Evolutionary conservation across 139 green algal genomes (phyloP), one percentile per base, ranked within the genome.

Genomic region (Chlorella sp.): DNA sequence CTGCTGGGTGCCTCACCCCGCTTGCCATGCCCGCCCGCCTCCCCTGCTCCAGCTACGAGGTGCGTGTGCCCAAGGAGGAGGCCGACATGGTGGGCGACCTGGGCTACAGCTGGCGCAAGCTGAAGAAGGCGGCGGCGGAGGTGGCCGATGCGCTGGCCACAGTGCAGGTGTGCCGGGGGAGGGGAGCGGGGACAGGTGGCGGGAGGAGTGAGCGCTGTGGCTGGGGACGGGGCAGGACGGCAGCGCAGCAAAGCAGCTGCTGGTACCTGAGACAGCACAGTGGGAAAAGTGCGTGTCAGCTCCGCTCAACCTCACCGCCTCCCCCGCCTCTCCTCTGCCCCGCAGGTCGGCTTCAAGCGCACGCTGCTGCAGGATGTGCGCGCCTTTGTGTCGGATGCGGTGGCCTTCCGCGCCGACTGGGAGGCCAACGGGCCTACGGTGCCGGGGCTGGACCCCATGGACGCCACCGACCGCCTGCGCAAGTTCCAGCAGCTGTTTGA

Each of bases 401-500:
- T 77, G 1, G 84, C 83, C 51, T 98, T 98, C 94, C 87, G 94
- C 67, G 80, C 88, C 38, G 92, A 97, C 76, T 98, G 96, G 93
- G 94, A 98, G 84, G 81, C 89, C 69, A 94, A 94, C 78, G 96
- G 96, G 0, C 96, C 96, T 62, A 98, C 96, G 87, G 93, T 98
- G 65, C 90, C 92, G 3, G 95, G 94, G 14, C 90, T 99, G 81
- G 92, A 95, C 83, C 95, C 96, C 74, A 96, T 95, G 94, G 96
- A 99, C 69, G 96, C 96, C 28, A 90, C 96, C 9, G 93, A 96
- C 79, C 87, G 95, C 58, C 92, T 99, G 65, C 93, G 94, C 64
- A 97, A 97, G 89, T 99, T 97, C 91, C 93, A 98, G 91, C 92
- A 95, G 83, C 92, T 96, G 91, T 98, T 98, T 82, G 96, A 97